Conservation (phyloP, 495 filamentous ascomycete genomes). For the Penicillium malachiteum region DNA sequence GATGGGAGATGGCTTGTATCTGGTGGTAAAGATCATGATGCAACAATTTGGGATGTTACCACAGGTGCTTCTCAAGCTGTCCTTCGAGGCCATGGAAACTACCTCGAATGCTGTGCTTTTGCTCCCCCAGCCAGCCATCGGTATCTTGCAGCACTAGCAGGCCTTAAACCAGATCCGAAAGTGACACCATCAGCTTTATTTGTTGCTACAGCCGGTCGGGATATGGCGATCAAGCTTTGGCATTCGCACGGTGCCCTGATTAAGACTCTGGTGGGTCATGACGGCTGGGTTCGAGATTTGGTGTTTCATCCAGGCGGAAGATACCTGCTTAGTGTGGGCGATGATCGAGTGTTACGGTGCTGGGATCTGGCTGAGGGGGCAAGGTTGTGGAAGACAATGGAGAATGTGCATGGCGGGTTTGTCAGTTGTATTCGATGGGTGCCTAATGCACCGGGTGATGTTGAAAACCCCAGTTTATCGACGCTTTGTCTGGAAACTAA, state of each 20-base stretch:
- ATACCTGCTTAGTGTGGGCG: conserved; percentile 75
- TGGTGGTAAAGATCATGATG: conserved; percentile 73
- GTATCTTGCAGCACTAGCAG: conserved; percentile 65
- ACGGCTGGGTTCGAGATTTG: conserved; percentile 87
- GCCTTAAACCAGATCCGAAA: conserved; percentile 65
- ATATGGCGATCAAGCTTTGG: conserved; percentile 90
- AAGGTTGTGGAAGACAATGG: not conserved
- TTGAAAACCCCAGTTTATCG: not conserved
- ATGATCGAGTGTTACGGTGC: conserved; percentile 87
- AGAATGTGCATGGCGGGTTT: not conserved
- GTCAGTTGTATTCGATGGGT: conserved; percentile 6
- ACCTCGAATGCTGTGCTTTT: conserved; percentile 81
- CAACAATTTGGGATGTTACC: conserved; percentile 77
- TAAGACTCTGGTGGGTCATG: conserved; percentile 86
- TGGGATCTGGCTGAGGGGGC: conserved; percentile 53
- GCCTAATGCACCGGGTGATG: not conserved
- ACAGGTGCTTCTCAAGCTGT: conserved; percentile 63
- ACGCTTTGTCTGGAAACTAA: not conserved
- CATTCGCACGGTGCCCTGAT: conserved; percentile 76
- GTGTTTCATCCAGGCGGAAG: conserved; percentile 92
- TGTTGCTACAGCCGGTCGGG: conserved; percentile 82
- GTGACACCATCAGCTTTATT: conserved; percentile 37
- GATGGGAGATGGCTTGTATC: conserved; percentile 84
- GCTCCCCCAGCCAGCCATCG: conserved; percentile 74
- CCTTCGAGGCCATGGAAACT: conserved; percentile 81